Base-by-base conservation (phyloP, 1,284 basidiomycete species). In the Malassezia furfur region DNA sequence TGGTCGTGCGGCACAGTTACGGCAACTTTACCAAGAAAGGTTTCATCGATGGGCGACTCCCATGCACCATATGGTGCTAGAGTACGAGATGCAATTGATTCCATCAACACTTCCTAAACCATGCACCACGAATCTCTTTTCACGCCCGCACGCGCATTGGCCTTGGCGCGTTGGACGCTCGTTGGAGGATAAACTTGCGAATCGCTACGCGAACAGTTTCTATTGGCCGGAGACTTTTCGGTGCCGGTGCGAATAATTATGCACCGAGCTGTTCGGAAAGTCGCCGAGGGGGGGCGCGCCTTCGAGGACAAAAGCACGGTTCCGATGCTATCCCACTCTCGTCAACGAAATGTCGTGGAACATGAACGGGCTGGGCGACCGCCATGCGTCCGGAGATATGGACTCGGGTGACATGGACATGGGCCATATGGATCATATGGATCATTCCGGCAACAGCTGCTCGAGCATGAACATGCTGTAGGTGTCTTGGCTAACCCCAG, bases 21-120 rank as follows among this genome's bases (percentile, higher is more conserved):
- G 5, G 43, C 43, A 3, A 31, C 9, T 12, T 45, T 19, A 31
- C 17, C n/a, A 10, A 45, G 19, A 2, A n/a, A 6, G 11, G 25
- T 7, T 22, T 80, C 77, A 1, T 80, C 78, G 54, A 85, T 80
- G 12, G 81, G 79, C 4, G 83, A 84, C 28, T 77, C 83, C 84
- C 69, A 72, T 17, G 59, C 50, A 43, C 69, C 69, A 52, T 68
- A 70, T 2, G 65, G 63, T 1, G 69, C 66, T 3, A 66, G 47
- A 14, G 46, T 49, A 28, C 25, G 25, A 28, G 7, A 28, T 28
- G 4, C 25, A 28, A 28, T 28, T 28, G 25, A 28, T 28, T 28
- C 25, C 25, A 28, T 28, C 7, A 28, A 28, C 25, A 28, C 25
- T 28, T 28, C 7, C 25, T 28, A 7, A 7, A 28, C 25, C 25